phyloP scores from a whole-genome alignment of 2,329 filamentous ascomycete genomes.

The Davidsoniella eucalypti region DNA sequence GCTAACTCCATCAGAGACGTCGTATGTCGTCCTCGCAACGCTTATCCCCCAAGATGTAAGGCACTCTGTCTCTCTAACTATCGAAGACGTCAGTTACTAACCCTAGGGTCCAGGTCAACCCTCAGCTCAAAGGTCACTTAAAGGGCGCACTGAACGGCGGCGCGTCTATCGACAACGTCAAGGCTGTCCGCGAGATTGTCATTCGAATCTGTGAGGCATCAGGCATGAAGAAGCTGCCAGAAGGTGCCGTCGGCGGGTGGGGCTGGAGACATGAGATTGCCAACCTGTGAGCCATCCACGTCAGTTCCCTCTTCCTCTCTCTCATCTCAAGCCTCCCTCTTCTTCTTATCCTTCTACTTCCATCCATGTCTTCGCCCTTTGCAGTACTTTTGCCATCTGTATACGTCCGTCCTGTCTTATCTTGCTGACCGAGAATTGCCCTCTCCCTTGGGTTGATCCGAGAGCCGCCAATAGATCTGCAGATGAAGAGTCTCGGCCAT shows the following conservation, averaged over 20 bases:
- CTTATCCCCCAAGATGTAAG: constrained; percentile 35
- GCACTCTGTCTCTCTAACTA: background rate
- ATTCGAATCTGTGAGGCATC: constrained; percentile 30
- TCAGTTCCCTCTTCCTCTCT: background rate
- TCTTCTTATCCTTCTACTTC: background rate
- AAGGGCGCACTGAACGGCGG: constrained; percentile 33
- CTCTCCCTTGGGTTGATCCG: no score
- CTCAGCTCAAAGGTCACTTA: constrained; percentile 36
- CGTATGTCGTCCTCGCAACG: constrained; percentile 33
- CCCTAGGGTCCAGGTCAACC: constrained; percentile 26
- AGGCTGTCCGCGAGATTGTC: constrained; percentile 29
- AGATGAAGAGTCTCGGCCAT: no score
- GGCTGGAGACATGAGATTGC: constrained; percentile 31
- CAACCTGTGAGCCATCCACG: constrained; percentile 19
- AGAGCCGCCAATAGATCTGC: no score
- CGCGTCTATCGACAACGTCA: constrained; percentile 30
- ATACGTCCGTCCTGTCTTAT: no score
- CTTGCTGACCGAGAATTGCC: background rate
- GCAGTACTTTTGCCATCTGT: no score
- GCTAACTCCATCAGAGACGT: constrained; percentile 30
- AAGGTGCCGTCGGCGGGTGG: constrained; percentile 23
- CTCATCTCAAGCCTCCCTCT: background rate
- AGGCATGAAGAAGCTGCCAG: constrained; percentile 27
- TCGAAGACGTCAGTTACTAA: background rate
- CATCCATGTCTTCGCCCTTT: no score